Base-by-base conservation (phyloP, 2,329 filamentous ascomycete genomes). In the Lachnellula arida region DNA sequence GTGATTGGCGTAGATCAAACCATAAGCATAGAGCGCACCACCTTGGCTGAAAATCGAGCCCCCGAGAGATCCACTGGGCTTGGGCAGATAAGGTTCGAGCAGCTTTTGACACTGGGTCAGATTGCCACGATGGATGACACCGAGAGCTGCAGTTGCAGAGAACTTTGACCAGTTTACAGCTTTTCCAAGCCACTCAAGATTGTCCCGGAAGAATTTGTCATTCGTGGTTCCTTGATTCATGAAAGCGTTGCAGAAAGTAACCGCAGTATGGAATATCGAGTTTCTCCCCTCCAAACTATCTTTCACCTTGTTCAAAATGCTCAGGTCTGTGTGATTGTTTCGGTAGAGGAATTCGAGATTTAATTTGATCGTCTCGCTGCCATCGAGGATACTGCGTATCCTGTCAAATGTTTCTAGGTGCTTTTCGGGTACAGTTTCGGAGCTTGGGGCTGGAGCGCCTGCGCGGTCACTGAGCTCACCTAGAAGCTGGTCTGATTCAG, bases 111-210 rank as follows among this genome's bases (percentile, higher is more conserved):
- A 94, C 68, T 99, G 93, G 23, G 88, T 89, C 57, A 99, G 79
- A 72, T 99, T 99, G 54, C 94, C 94, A 46, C 91, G 88, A 73
- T 99, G 94, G 60, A 99, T 97, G 51, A 97, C 94, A 72, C 94
- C 94, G 5, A 99, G 79, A 7, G 94, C 94, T 55, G 94, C 94
- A 4, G 94, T 99, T 14, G 94, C 94, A 0, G 94, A 97, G 72
- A 99, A 99, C 72, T 99, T 99, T 59, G 92, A 97, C 94, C 94
- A 99, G 76, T 99, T 99, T 48, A 97, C 91, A 25, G 94, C 94
- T 78, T 97, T 99, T 58, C 93, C 92, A 3, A 99, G 77, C 94
- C 94, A 99, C 63, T 99, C 94, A 23, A 99, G 76, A 70, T 99
- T 99, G 69, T 97, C 91, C 7, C 95, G 84, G 84, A 99, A 97